Evolutionary conservation across 2,329 filamentous ascomycete species (phyloP).

Genomic region (Venturia aucupariae): DNA sequence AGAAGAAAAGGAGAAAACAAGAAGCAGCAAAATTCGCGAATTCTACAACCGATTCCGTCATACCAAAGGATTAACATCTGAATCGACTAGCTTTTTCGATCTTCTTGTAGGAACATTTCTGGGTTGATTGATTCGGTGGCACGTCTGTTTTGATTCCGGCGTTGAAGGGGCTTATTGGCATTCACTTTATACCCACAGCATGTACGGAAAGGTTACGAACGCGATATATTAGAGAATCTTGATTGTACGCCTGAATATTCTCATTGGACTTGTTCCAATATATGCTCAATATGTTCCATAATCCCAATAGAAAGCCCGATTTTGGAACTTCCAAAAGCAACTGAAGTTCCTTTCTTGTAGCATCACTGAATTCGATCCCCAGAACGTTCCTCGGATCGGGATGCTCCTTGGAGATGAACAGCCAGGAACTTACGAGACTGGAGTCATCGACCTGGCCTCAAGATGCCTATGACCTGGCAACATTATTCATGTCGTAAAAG

Average conservation of each 20-base stretch:
- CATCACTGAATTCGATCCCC: neutral
- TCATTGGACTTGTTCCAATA: neutral
- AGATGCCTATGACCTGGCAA: neutral
- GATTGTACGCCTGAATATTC: neutral
- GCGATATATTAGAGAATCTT: neutral
- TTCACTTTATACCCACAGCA: neutral
- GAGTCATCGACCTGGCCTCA: neutral
- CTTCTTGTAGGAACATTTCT: neutral
- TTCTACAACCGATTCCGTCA: neutral
- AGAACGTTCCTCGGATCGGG: neutral
- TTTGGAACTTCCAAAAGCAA: neutral
- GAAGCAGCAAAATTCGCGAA: neutral
- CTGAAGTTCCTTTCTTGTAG: neutral
- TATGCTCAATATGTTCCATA: neutral
- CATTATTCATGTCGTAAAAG: no score
- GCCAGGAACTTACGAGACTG: neutral
- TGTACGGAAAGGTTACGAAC: neutral
- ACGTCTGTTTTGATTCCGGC: neutral
- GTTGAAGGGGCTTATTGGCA: neutral
- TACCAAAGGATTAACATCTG: neutral
- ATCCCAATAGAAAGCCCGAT: neutral
- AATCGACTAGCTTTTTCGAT: neutral
- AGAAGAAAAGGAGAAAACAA: neutral
- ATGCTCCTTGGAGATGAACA: neutral
- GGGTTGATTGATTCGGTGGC: neutral